Evolutionary conservation across 2,329 filamentous ascomycete genomes (phyloP).

Genomic region (Talaromyces rugulosus): DNA sequence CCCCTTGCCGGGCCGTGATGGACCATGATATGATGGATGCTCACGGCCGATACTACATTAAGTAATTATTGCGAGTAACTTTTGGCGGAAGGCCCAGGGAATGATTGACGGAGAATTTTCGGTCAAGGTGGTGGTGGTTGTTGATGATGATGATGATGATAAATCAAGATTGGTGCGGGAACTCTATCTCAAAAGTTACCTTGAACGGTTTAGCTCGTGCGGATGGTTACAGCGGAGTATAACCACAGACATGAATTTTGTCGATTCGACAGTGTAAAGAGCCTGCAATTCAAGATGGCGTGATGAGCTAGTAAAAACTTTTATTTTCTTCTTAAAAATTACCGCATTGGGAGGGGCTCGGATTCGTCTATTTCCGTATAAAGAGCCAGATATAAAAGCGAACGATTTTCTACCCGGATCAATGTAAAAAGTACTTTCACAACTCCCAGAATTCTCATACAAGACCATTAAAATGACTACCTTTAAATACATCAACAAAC

Average conservation of each 20-base stretch:
- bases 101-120: not conserved
- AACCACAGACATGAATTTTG: not conserved
- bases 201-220: not conserved
- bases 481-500: slow-evolving; percentile 33
- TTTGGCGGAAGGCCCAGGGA: not conserved
- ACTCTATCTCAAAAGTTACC: slow-evolving; percentile 5
- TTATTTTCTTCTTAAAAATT: not conserved
- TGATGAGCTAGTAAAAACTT: not conserved
- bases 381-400: not conserved
- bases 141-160: not conserved
- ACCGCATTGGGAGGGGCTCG: not conserved
- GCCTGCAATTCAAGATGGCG: not conserved
- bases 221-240: not conserved
- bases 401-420: not conserved
- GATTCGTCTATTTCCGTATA: not conserved
- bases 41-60: not conserved
- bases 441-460: not conserved
- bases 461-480: not conserved
- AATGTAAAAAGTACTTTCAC: not conserved
- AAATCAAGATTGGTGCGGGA: not conserved
- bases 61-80: not conserved
- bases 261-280: not conserved
- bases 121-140: not conserved
- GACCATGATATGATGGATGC: slow-evolving; percentile 5
- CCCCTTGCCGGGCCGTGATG: slow-evolving; percentile 10